Conservation (phyloP, 1,139 yeast genomes). For the Debaryomyces sp. region DNA sequence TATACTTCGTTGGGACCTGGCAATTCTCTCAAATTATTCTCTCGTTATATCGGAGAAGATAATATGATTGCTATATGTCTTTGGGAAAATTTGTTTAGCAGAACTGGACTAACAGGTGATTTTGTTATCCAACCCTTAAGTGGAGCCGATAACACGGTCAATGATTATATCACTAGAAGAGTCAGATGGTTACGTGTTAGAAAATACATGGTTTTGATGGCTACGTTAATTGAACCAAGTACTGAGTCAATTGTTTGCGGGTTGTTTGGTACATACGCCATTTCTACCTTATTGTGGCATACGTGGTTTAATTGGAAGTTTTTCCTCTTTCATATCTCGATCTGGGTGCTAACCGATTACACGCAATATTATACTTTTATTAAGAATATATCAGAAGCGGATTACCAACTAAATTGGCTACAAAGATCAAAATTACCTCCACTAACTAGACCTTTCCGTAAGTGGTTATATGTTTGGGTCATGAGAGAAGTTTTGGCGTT, state of each 20-base stretch:
- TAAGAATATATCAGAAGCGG: constrained; percentile 22
- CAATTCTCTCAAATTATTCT: constrained; percentile 61
- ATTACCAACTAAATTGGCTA: constrained; percentile 33
- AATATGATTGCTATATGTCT: constrained; percentile 88
- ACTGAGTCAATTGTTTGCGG: constrained; percentile 80
- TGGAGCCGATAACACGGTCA: constrained; percentile 45
- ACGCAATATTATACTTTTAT: constrained; percentile 56
- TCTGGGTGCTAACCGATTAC: constrained; percentile 70
- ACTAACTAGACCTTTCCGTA: constrained; percentile 13
- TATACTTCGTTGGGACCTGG: constrained; percentile 49
- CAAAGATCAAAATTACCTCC: constrained; percentile 18
- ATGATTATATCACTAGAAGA: constrained; percentile 67
- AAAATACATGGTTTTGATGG: constrained; percentile 83
- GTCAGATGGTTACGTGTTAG: constrained; percentile 90
- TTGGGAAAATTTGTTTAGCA: constrained; percentile 69
- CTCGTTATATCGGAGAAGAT: constrained; percentile 88
- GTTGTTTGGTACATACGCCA: constrained; percentile 62
- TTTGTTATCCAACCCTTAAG: constrained; percentile 78
- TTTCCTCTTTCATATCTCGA: constrained; percentile 54
- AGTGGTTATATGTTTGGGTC: constrained; percentile 56
- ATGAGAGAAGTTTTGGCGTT: constrained; percentile 74
- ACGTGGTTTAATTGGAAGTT: constrained; percentile 35
- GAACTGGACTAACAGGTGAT: constrained; percentile 81
- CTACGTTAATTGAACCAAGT: constrained; percentile 84
- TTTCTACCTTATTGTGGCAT: constrained; percentile 49